phyloP scores from a whole-genome alignment of 2,329 filamentous ascomycete genomes.

The Colletotrichum australisinense region DNA sequence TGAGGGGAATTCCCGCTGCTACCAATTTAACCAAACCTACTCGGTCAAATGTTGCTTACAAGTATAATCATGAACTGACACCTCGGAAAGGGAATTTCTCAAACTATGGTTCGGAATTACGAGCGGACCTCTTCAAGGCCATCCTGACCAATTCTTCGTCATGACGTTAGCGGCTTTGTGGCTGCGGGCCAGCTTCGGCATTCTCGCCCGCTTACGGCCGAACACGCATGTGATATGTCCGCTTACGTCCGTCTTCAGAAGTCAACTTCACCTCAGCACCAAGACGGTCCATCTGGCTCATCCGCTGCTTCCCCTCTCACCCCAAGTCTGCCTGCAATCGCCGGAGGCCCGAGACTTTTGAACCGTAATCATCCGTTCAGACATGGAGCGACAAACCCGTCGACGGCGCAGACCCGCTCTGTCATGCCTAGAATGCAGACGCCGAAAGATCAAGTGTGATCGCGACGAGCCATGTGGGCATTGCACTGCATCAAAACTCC shows the following conservation, averaged over 20 bases:
- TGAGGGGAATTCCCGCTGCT: neutral
- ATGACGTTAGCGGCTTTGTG: neutral
- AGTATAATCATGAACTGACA: neutral
- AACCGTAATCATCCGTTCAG: neutral
- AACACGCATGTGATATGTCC: neutral
- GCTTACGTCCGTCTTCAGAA: neutral
- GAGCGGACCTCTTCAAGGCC: neutral
- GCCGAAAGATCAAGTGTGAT: conserved; percentile 59
- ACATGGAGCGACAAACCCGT: conserved; percentile 33
- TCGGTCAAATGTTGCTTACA: neutral
- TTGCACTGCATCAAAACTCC: conserved; percentile 45
- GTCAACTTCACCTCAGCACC: neutral
- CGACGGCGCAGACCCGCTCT: conserved; percentile 49
- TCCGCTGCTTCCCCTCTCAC: neutral
- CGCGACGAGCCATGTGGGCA: conserved; percentile 52
- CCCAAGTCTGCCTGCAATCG: neutral
- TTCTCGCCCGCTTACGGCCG: neutral
- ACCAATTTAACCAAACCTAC: neutral
- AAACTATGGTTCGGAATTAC: neutral
- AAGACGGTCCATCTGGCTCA: neutral
- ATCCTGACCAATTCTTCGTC: neutral
- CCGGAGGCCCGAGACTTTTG: neutral
- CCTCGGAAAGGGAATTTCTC: neutral
- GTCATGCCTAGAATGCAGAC: conserved; percentile 56
- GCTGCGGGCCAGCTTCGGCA: neutral